phyloP scores from a whole-genome alignment of 176 grass and related monocot species.

The Hsuehochloa calcarea region DNA sequence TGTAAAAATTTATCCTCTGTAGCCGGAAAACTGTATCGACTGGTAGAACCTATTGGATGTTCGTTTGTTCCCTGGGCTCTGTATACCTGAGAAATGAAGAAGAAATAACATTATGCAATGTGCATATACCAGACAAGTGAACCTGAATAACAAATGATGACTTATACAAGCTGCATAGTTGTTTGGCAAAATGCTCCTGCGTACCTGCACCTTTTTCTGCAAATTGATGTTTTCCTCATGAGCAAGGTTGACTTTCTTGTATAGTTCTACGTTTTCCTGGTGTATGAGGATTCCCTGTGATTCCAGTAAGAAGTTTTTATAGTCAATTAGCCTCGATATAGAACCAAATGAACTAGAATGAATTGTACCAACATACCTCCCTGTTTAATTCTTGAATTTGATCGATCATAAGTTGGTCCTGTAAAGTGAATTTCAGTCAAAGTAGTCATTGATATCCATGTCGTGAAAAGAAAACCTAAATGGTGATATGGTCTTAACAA shows the following conservation, averaged over 20 bases:
- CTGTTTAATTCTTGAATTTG: conserved; percentile 52
- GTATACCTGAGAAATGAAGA: conserved; percentile 41
- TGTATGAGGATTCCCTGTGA: conserved; percentile 47
- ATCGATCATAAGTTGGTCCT: conserved; percentile 48
- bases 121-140: not conserved
- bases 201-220: conserved; percentile 40
- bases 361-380: conserved; percentile 21
- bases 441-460: not conserved
- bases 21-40: conserved; percentile 24
- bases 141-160: not conserved
- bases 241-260: conserved; percentile 45
- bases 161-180: not conserved
- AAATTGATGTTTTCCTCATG: conserved; percentile 57
- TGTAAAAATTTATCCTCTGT: conserved; percentile 8
- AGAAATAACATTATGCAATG: not conserved
- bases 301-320: not conserved
- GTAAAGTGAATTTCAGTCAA: conserved; percentile 26
- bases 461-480: not conserved
- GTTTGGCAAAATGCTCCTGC: conserved; percentile 3
- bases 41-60: conserved; percentile 5
- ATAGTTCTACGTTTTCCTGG: conserved; percentile 62
- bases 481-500: not conserved
- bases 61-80: conserved; percentile 28
- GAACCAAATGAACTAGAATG: not conserved
- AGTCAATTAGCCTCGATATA: not conserved